Percentiles rank a stretch among this genome's conserved stretches.
phyloP scores from a whole-genome alignment of 345 rosid genomes.

The Gossypium arboreum region DNA sequence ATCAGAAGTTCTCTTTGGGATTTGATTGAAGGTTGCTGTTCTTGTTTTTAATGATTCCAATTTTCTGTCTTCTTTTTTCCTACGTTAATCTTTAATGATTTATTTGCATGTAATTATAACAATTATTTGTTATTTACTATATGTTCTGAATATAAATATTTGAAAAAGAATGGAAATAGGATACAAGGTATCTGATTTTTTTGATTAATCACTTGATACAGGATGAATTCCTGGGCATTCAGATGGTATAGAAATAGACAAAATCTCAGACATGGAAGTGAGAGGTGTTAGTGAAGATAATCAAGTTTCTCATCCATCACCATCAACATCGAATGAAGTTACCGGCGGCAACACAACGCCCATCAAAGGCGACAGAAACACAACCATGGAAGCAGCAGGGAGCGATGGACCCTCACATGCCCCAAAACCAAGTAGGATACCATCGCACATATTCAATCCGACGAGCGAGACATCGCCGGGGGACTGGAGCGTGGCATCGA shows the following conservation, averaged over 20 bases:
- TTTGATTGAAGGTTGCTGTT: background rate
- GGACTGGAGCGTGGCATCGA: slow-evolving; percentile 80
- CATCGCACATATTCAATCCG: slow-evolving; percentile 55
- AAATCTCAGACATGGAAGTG: slow-evolving; percentile 26
- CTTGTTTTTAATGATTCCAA: background rate
- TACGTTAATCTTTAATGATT: background rate
- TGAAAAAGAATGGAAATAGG: background rate
- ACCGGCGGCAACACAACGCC: slow-evolving; percentile 17
- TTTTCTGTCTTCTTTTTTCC: background rate
- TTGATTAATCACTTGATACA: background rate
- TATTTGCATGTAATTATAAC: background rate
- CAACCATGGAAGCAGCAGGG: slow-evolving; percentile 49
- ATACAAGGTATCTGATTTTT: background rate
- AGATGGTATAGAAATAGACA: slow-evolving; percentile 17
- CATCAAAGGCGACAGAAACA: background rate
- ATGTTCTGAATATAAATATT: background rate
- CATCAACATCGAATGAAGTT: background rate
- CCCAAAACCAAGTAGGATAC: slow-evolving; percentile 41
- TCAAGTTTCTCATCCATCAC: slow-evolving; percentile 12
- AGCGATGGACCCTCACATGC: slow-evolving; percentile 15
- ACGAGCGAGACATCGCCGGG: slow-evolving; percentile 37
- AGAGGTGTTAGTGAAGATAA: slow-evolving; percentile 13
- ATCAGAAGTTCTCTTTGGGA: background rate
- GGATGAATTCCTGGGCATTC: slow-evolving; percentile 18
- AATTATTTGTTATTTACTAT: background rate